Base-by-base conservation (phyloP, 495 filamentous ascomycete species). In the Jackrogersella minutella region DNA sequence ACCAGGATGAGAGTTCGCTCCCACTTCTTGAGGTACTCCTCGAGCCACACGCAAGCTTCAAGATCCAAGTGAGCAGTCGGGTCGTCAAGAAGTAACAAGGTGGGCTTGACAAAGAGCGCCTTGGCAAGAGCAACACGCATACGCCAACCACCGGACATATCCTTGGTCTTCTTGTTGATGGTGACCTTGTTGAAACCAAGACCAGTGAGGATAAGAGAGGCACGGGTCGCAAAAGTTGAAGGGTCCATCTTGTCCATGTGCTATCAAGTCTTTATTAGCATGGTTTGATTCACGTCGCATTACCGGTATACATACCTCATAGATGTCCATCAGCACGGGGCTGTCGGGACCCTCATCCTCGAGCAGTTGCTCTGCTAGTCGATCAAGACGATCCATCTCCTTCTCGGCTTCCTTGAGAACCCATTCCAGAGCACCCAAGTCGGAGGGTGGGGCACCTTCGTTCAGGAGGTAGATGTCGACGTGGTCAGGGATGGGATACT, bases 1-100 rank as follows among this genome's bases (percentile, higher is more conserved):
- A 99, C 94, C 36, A 99, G 87, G 63, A 99, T 88, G 37, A 99
- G 85, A n/a, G 95, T 99, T 54, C 92, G 90, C 53, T 97, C 93
- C 95, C 95, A 99, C 83, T 97, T 99, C 89, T 97, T 98, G 72
- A 99, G 76, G 79, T 99, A 99, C 78, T 99, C 95, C 82, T 99
- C 95, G 43, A 99, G 83, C 95, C 95, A 99, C 85, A 99, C 95
- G 78, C 95, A 99, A 67, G 95, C 95, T 80, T 99, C 96, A 60
- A 99, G 85, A 85, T 99, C 95, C 86, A 99, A 92, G 86, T 99
- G 95, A 67, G 95, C 95, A 28, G 95, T 99, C 14, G 95, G 95
- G 83, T 99, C 95, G 77, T 99, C 95, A 65, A 99, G 93, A 44
- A 99, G 86, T 14, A 99, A 87, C 34, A 99, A 84, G 5, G 92